Evolutionary conservation across 805 yeast species (phyloP).

Genomic region (Alloascoidea hylecoeti): DNA sequence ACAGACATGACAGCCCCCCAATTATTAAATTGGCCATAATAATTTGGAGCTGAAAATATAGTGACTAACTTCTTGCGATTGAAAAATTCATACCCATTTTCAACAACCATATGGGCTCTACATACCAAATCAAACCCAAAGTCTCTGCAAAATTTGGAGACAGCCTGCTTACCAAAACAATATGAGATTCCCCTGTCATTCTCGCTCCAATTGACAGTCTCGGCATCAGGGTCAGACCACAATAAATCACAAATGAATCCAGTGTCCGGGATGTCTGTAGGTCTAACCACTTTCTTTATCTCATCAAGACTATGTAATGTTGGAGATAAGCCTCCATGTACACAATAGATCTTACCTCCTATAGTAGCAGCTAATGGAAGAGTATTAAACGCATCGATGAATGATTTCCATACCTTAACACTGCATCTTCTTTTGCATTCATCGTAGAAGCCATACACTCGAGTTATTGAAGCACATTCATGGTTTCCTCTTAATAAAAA

Average conservation of each 20-base stretch:
- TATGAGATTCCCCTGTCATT: conserved; percentile 98
- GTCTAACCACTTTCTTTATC: conserved; percentile 97
- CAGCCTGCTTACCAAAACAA: conserved; percentile 99
- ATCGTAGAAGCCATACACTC: conserved; percentile 96
- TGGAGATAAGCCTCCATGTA: conserved; percentile 98
- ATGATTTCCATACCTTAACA: conserved; percentile 97
- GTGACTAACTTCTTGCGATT: conserved; percentile 94
- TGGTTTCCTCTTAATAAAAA: conserved; percentile 96
- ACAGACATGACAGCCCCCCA: conserved; percentile 99
- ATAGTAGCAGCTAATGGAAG: conserved; percentile 97
- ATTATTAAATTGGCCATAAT: conserved; percentile 97
- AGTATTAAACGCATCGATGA: conserved; percentile 97
- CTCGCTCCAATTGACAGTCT: conserved; percentile 97
- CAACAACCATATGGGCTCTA: conserved; percentile 98
- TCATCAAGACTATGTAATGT: conserved; percentile 97
- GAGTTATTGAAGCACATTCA: conserved; percentile 95
- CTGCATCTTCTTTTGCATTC: conserved; percentile 96
- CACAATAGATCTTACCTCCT: conserved; percentile 94
- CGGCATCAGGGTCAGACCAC: conserved; percentile 99
- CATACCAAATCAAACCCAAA: conserved; percentile 97
- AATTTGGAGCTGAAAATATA: conserved; percentile 91
- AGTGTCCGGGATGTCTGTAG: conserved; percentile 97
- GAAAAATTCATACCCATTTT: conserved; percentile 96
- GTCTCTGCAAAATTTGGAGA: conserved; percentile 86
- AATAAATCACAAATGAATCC: conserved; percentile 91